Evolutionary conservation across 805 yeast genomes (phyloP).

Genomic region (Ogataea corticis): DNA sequence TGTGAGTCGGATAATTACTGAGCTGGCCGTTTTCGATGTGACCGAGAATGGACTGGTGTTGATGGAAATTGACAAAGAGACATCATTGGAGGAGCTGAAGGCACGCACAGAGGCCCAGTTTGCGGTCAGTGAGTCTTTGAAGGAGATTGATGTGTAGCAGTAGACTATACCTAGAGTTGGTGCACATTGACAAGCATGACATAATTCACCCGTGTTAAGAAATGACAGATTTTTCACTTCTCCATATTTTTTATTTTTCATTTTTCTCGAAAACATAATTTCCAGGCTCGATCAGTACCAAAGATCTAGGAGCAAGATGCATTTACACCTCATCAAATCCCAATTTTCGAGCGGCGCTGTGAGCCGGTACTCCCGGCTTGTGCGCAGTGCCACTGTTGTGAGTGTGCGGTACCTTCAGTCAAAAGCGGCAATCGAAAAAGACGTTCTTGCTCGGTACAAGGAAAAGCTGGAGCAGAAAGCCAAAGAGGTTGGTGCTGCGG

Average conservation of each 20-base stretch:
- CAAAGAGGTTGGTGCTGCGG: conserved; percentile 41
- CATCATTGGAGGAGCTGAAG: conserved; percentile 19
- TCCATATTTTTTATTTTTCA: background rate
- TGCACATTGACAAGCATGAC: too few relatives aligned
- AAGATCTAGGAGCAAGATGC: too few relatives aligned
- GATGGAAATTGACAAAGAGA: conserved; percentile 43
- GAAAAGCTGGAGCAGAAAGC: conserved; percentile 43
- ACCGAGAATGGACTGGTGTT: conserved; percentile 39
- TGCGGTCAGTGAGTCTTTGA: conserved; percentile 33
- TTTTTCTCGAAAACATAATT: background rate
- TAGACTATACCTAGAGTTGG: background rate
- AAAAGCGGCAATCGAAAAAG: conserved; percentile 29
- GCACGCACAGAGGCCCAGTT: conserved; percentile 43
- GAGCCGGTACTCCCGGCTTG: background rate
- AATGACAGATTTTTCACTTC: background rate
- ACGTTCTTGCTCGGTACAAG: conserved; percentile 39
- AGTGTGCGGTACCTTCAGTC: conserved; percentile 31
- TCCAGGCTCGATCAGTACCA: too few relatives aligned
- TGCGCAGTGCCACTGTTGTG: conserved; percentile 21
- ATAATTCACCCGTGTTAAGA: background rate
- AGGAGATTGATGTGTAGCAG: conserved; percentile 7
- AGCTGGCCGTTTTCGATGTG: conserved; percentile 49
- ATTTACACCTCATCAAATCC: background rate
- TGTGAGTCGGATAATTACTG: conserved; percentile 48
- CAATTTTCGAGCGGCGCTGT: background rate